Conservation (phyloP, 2,329 filamentous ascomycete species). For the Trichoderma atroviride region DNA sequence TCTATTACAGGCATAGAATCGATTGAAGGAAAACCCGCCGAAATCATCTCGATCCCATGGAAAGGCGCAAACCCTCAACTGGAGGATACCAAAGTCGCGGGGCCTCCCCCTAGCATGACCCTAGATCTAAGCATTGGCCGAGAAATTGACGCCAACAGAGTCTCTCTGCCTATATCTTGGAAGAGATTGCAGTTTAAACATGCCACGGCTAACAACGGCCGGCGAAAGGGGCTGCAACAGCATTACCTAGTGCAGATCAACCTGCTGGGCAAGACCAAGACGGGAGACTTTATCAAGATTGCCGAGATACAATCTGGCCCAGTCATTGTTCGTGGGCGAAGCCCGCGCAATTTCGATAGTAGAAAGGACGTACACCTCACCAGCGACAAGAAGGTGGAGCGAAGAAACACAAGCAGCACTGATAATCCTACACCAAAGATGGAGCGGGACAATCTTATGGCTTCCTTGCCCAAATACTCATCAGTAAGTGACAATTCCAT, state of each 20-base stretch:
- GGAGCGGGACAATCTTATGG: constrained; percentile 39
- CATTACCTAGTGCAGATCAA: constrained; percentile 90
- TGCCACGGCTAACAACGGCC: constrained; percentile 93
- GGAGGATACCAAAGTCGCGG: constrained; percentile 53
- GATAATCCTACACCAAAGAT: constrained; percentile 40
- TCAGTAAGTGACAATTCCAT: constrained; percentile 40
- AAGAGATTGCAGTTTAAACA: constrained; percentile 95
- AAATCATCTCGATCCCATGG: constrained; percentile 97
- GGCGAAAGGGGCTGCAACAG: constrained; percentile 91
- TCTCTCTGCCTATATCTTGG: constrained; percentile 86
- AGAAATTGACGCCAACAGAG: constrained; percentile 76
- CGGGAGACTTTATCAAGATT: constrained; percentile 69
- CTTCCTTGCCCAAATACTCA: constrained; percentile 38
- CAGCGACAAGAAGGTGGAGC: constrained; percentile 52
- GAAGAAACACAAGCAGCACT: constrained; percentile 45
- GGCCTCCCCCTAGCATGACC: constrained; percentile 56
- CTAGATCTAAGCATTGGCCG: constrained; percentile 60
- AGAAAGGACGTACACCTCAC: constrained; percentile 82
- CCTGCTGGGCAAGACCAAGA: constrained; percentile 73
- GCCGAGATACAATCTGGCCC: constrained; percentile 87
- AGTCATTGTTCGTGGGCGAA: constrained; percentile 92
- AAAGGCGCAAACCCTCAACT: constrained; percentile 70
- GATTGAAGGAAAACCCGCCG: constrained; percentile 86
- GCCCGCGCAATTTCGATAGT: constrained; percentile 91
- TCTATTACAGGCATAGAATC: constrained; percentile 86